Evolutionary conservation across 805 yeast species (phyloP).

Genomic region (Jamesozyma piceae): DNA sequence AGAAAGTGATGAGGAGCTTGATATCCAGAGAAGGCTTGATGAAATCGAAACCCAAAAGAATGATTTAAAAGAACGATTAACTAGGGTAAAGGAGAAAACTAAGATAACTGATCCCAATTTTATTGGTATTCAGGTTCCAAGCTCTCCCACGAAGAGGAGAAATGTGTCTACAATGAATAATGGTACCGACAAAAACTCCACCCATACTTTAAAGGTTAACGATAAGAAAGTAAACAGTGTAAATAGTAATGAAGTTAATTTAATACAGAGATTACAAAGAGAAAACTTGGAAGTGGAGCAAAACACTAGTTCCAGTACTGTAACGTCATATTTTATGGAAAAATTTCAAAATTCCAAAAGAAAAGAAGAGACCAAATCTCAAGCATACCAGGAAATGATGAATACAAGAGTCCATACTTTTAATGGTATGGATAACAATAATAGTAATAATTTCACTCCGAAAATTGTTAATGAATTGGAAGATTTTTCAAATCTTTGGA

Average conservation of each 20-base stretch:
- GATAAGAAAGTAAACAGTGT: background rate
- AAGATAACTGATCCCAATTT: conserved; percentile 18
- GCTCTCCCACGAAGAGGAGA: conserved; percentile 30
- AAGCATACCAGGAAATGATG: conserved; percentile 22
- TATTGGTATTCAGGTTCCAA: conserved; percentile 17
- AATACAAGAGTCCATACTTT: conserved; percentile 35
- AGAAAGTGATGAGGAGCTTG: conserved; percentile 18
- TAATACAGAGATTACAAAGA: conserved; percentile 1
- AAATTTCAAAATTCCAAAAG: conserved; percentile 21
- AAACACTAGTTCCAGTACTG: background rate
- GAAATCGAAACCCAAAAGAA: conserved; percentile 21
- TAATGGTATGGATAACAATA: conserved; percentile 14
- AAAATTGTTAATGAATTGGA: conserved; percentile 37
- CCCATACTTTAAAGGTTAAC: background rate
- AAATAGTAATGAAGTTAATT: conserved; percentile 11
- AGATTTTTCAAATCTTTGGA: conserved; percentile 34
- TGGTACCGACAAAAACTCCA: background rate
- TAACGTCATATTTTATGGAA: conserved; percentile 30
- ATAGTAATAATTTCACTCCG: conserved; percentile 19
- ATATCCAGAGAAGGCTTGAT: conserved; percentile 15
- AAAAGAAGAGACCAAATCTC: conserved; percentile 17
- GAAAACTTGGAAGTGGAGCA: conserved; percentile 1
- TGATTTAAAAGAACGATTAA: conserved; percentile 21
- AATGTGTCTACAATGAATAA: conserved; percentile 7
- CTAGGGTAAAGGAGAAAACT: conserved; percentile 10